These are phyloP conservation scores for Ogataea angusta DNA, from an alignment of 805 yeast genomes.

Conservation along the genomic window DNA sequence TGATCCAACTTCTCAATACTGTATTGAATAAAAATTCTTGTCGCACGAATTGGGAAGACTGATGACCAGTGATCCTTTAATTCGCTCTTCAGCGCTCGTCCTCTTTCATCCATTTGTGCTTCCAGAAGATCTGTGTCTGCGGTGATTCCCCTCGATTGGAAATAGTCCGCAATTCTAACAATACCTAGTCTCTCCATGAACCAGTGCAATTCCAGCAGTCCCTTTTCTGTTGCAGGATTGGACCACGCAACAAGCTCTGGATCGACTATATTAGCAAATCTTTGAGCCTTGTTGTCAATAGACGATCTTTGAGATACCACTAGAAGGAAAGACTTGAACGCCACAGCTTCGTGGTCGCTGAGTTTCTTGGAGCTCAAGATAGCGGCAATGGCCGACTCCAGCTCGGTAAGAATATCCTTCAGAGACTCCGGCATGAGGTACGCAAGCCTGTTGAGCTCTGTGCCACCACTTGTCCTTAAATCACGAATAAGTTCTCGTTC, in stretches of 20 bases:
- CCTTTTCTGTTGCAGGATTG: conserved; percentile 85
- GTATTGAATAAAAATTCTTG: conserved; percentile 91
- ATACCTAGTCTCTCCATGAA: conserved; percentile 97
- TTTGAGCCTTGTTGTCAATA: conserved; percentile 60
- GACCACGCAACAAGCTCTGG: conserved; percentile 93
- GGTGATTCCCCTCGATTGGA: conserved; percentile 75
- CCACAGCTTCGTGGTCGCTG: conserved; percentile 87
- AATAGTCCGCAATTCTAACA: conserved; percentile 88
- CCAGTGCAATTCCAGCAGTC: conserved; percentile 89
- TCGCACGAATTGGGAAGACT: conserved; percentile 92
- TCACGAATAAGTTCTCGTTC: conserved; percentile 80
- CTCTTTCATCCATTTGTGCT: conserved; percentile 88
- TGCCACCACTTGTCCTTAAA: conserved; percentile 86
- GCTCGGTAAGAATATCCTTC: conserved; percentile 72
- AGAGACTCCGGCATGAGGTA: conserved; percentile 91
- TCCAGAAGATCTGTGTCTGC: conserved; percentile 71
- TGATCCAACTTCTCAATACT: conserved; percentile 89
- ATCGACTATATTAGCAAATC: conserved; percentile 86
- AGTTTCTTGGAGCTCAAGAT: conserved; percentile 68
- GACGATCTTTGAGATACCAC: conserved; percentile 89
- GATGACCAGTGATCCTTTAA: conserved; percentile 91
- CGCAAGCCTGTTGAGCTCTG: conserved; percentile 90
- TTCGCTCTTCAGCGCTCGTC: conserved; percentile 68
- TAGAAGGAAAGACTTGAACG: conserved; percentile 85
- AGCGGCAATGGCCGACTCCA: conserved; percentile 75